Base-by-base conservation (phyloP, 345 rosid genomes). In the Leavenworthia alabamica region DNA sequence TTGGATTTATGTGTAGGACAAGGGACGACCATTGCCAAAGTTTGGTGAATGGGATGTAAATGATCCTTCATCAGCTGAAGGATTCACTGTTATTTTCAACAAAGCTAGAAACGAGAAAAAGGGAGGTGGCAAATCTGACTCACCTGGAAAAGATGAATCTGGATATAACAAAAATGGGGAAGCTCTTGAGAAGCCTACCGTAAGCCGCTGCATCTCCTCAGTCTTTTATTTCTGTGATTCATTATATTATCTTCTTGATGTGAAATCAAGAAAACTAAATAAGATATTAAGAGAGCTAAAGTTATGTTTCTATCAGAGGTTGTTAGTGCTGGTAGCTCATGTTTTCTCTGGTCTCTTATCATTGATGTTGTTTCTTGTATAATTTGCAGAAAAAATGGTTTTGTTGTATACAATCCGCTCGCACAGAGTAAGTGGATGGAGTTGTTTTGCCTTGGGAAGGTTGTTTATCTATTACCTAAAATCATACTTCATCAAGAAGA, bases 31-130 rank as follows among this genome's bases (percentile, higher is more conserved):
- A 15, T 67, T 81, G 67, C 85, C 85, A 27, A 81, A 78, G 76
- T 81, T 81, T 62, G 85, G 85, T 14, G 85, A 81, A 59, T 81
- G 85, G 85, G 80, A 81, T 73, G 82, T 81, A 19, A 81, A 78
- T 45, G 82, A 81, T 64, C 85, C 85, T 36, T 48, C 85, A 31
- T 78, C 85, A 3, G 85, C 85, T 39, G 85, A 81, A 70, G 85
- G 82, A 29, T 81, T 73, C 46, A 81, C 85, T 3, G 80, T 81
- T 54, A 76, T 81, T 65, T 81, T 81, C 80, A 78, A 81, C 70
- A 81, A 81, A 67, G 85, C 85, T 64, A 78, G 85, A 52, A 68
- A 81, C 70, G 85, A 81, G 72, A 81, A 81, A 62, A 81, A 74
- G 40, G 73, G 72, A 12, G 85, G 80, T 39, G 77, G 72, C 14